Evolutionary conservation across 2,329 filamentous ascomycete species (phyloP), one percentile per base, ranked within the genome.

Genomic region (Gyromitra esculenta): DNA sequence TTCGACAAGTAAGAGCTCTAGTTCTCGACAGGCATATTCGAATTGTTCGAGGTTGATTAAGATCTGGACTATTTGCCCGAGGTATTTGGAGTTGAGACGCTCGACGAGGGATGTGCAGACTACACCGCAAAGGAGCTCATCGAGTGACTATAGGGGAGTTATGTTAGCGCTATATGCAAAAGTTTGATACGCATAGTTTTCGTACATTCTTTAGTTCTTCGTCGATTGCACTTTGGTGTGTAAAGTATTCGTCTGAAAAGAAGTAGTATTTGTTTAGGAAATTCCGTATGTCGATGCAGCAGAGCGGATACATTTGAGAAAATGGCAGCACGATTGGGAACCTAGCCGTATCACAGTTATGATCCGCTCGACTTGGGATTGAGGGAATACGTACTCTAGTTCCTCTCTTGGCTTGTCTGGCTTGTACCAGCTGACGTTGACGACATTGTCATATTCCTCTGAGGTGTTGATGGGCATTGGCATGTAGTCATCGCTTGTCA

Each of bases 261-360:
- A 96, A 94, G 83, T 98, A 98, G 81, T 99, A 98, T 82, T 98
- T 94, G 83, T 97, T 97, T 76, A 98, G 86, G 83, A 99, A 98
- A 83, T 97, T 97, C 52, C 95, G 90, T 81, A 99, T 97, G 82
- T 98, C 94, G 82, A 98, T 98, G 85, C 96, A 99, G 84, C 96
- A 97, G 41, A 98, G 87, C 0, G 96, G 95, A 82, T 99, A 99
- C 96, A 99, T 99, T 81, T 98, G 94, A 11, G 94, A 97, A 83
- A 99, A 99, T 0, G 96, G 96, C 0, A 99, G 86, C n/a, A 97
- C 93, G 80, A 92, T 96, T 4, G 96, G 96, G 82, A 97, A 97
- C 11, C 92, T 94, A 78, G 52, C n/a, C 31, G 60, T 60, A 77
- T 82, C 81, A 82, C 82, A 56, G 31, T 65, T 65, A 77, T 65